Base-by-base conservation (phyloP, 2,329 filamentous ascomycete species). In the Stemphylium beticola region DNA sequence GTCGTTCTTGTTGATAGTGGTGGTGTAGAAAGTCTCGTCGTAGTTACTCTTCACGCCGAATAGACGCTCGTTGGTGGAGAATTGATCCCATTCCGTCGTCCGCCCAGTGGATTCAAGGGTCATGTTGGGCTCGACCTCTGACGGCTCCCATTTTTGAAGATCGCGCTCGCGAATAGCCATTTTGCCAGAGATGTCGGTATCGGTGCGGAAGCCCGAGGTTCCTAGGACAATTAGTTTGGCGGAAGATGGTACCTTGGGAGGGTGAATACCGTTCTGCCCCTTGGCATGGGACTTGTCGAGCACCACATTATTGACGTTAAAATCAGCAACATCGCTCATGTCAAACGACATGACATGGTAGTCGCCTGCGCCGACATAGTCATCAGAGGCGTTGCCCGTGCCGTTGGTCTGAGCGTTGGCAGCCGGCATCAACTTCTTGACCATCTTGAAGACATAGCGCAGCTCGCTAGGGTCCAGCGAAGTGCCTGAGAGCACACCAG, bases 1-100 rank as follows among this genome's bases (percentile, higher is more conserved):
- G 66, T 96, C 87, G 60, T 77, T 90, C 69, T 87, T 91, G 76
- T 99, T 87, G 69, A 99, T 96, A 36, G 85, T 79, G 9, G 95
- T 99, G 1, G 95, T 99, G 78, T 99, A 99, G 38, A 95, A 86
- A 65, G 91, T 92, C 77, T 98, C 95, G 69, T 98, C 87, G 73
- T 98, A 99, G 67, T 92, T 92, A 47, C 90, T 95, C 76, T 87
- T 91, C 34, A 96, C 78, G 32, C 95, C 95, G 71, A 96, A 98
- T 26, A 92, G 85, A 51, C 87, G 84, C 76, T 96, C 91, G 69
- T 98, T 98, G 59, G 85, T 88, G 53, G 91, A 90, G 70, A 99
- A 99, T 74, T 99, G 95, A 73, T 99, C 93, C 95, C 95, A 99
- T 9, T 78, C 80, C 6, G 57, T 49, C 52, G 70, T 53, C 40